These are phyloP conservation scores for Odontarrhena argentea DNA, from an alignment of 345 rosid genomes.

Conservation along the genomic window DNA sequence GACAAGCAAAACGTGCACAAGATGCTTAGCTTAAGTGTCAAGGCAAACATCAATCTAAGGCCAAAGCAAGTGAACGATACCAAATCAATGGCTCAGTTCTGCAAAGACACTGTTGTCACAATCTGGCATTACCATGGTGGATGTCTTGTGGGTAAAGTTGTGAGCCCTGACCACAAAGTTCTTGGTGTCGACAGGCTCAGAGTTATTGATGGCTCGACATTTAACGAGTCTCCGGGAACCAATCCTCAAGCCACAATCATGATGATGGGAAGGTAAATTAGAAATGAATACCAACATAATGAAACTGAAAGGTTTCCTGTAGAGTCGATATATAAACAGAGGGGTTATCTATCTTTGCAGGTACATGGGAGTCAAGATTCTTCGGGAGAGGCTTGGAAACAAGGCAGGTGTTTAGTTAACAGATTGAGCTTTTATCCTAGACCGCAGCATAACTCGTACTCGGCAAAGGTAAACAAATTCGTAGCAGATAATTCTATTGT, in stretches of 20 bases:
- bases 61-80: constrained; percentile 81
- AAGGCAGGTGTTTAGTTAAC: constrained; percentile 52
- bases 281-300: constrained; percentile 28
- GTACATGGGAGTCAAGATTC: constrained; percentile 87
- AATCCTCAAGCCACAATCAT: constrained; percentile 95
- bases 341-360: constrained; percentile 50
- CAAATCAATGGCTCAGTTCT: constrained; percentile 87
- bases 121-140: constrained; percentile 99
- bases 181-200: constrained; percentile 73
- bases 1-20: constrained; percentile 55
- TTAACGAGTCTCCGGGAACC: constrained; percentile 84
- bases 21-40: constrained; percentile 67
- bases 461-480: constrained; percentile 12
- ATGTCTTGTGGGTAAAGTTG: constrained; percentile 83
- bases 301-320: background rate
- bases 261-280: constrained; percentile 95
- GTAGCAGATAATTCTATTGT: constrained; percentile 23
- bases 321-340: constrained; percentile 13
- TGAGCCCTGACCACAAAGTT: constrained; percentile 54
- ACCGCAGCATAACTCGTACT: background rate
- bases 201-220: constrained; percentile 81
- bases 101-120: constrained; percentile 88
- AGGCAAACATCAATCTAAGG: constrained; percentile 79
- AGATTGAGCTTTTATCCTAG: constrained; percentile 6
- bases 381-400: constrained; percentile 68